A percentile compares a stretch with the other conserved stretches of the same genome.
phyloP scores from a whole-genome alignment of 768 basidiomycete genomes.

The Hygrocybe coccinea region DNA sequence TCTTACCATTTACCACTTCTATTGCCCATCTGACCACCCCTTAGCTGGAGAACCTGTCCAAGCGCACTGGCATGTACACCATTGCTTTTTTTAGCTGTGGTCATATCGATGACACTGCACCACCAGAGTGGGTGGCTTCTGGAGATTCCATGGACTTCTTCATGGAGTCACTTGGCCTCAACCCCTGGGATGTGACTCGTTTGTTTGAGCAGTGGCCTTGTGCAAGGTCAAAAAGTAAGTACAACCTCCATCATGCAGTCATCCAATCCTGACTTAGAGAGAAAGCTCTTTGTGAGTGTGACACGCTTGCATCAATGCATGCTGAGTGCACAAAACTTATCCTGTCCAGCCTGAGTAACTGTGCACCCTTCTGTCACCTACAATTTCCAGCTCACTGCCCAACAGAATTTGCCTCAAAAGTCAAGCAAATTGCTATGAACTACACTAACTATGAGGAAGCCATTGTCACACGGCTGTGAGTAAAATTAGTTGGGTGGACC shows the following conservation, averaged over 20 bases:
- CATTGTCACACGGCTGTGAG: neutral
- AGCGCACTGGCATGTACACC: slow-evolving; percentile 1
- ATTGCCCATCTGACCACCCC: neutral
- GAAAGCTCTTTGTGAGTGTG: neutral
- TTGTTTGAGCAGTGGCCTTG: slow-evolving; percentile 4
- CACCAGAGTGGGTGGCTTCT: neutral
- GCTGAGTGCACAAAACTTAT: slow-evolving; percentile 2
- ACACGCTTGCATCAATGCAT: neutral
- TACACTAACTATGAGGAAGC: slow-evolving; percentile 2
- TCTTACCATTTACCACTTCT: no score
- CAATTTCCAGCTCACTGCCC: neutral
- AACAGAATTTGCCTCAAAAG: neutral
- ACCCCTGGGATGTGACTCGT: slow-evolving; percentile 1
- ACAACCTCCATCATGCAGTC: no score
- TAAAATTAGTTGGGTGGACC: neutral
- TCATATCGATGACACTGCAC: neutral
- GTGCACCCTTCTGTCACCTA: neutral
- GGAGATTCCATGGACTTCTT: slow-evolving; percentile 4
- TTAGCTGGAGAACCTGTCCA: neutral
- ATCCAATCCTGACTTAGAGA: no score
- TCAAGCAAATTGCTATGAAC: neutral
- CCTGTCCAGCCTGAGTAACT: neutral
- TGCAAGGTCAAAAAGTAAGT: neutral
- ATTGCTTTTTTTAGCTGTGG: neutral
- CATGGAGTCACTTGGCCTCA: neutral